Percentiles rank a stretch among this genome's conserved stretches.
These are phyloP conservation scores for Leucaena leucocephala DNA, from an alignment of 306 rosid species.

Conservation along the genomic window DNA sequence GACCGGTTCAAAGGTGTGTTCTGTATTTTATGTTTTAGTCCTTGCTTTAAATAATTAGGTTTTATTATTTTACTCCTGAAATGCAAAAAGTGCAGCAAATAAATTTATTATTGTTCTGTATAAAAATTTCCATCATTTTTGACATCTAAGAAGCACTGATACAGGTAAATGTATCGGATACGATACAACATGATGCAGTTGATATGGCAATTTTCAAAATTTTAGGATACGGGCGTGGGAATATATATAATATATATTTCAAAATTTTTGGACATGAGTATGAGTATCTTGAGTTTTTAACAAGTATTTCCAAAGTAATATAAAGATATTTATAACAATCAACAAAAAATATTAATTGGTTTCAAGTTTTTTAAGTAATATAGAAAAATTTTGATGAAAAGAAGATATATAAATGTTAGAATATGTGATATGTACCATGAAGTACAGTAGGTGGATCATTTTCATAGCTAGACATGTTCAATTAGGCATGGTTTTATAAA, in stretches of 20 bases:
- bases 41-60: slow-evolving; percentile 13
- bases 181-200: neutral
- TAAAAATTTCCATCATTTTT: neutral
- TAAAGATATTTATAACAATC: neutral
- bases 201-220: neutral
- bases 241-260: too few relatives aligned
- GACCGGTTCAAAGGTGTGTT: slow-evolving; percentile 89
- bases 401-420: neutral
- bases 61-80: neutral
- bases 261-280: neutral
- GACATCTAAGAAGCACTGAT: neutral
- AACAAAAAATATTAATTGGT: too few relatives aligned
- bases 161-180: neutral
- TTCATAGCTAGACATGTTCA: neutral
- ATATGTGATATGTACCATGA: neutral
- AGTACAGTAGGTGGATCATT: neutral
- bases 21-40: slow-evolving; percentile 11
- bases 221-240: neutral
- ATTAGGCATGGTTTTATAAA: neutral
- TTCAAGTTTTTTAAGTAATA: too few relatives aligned
- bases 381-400: neutral
- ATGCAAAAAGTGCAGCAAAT: neutral
- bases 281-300: neutral
- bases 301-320: neutral
- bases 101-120: neutral